phyloP scores from a whole-genome alignment of 805 yeast genomes.

The Suhomyces emberorum region DNA sequence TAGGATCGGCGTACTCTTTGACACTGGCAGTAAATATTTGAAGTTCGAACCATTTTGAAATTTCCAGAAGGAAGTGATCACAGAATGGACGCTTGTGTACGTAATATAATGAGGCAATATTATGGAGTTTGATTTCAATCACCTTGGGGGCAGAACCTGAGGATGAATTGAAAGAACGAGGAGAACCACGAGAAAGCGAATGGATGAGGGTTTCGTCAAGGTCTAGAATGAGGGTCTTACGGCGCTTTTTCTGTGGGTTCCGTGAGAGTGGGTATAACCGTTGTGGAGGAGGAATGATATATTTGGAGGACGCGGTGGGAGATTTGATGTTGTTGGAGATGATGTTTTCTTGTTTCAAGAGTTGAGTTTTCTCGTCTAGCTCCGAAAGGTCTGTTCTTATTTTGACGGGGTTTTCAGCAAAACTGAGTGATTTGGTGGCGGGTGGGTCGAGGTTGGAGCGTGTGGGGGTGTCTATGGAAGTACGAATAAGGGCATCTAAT shows the following conservation, averaged over 20 bases:
- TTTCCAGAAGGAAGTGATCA: conserved; percentile 75
- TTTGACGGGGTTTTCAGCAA: conserved; percentile 2
- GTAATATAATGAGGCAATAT: conserved; percentile 76
- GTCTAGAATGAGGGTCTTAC: conserved; percentile 79
- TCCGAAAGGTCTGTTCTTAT: conserved; percentile 4
- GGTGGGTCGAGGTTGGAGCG: not conserved
- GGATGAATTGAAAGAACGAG: conserved; percentile 36
- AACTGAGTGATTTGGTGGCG: conserved; percentile 1
- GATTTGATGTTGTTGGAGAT: conserved; percentile 40
- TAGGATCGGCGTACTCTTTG: conserved; percentile 94
- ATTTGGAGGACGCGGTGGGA: conserved; percentile 40
- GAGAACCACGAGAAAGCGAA: conserved; percentile 70
- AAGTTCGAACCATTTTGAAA: conserved; percentile 81
- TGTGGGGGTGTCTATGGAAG: not conserved
- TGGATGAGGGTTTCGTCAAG: conserved; percentile 94
- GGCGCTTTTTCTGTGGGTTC: conserved; percentile 36
- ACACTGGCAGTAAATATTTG: conserved; percentile 95
- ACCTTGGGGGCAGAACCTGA: conserved; percentile 48
- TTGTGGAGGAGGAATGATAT: conserved; percentile 46
- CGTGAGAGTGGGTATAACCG: conserved; percentile 39
- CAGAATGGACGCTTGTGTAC: conserved; percentile 92
- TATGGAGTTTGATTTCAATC: conserved; percentile 73
- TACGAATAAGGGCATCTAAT: not conserved
- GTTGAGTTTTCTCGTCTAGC: conserved; percentile 32
- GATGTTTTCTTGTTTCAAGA: conserved; percentile 39